Base-by-base conservation (phyloP, 805 yeast species). In the Starmerella bombicola region DNA sequence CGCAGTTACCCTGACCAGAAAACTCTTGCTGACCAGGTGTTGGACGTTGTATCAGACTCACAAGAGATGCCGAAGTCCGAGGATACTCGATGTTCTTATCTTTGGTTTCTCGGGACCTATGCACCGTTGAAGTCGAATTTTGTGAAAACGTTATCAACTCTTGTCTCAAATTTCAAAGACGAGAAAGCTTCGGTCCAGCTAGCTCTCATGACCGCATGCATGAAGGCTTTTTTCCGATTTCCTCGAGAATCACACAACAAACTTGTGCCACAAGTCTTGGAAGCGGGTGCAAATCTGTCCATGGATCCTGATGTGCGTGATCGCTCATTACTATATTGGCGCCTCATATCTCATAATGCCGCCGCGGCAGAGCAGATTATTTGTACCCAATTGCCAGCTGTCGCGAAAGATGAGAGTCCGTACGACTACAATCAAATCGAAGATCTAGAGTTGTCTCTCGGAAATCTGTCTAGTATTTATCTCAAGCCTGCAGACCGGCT, bases 241-340 rank as follows among this genome's bases (percentile, higher is more conserved):
- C 82, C 85, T 0, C 55, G 64, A 3, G 57, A 57, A 17, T 76
- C 78, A 2, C 80, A 79, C 50, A 54, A 62, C 2, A 18, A 5
- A n/a, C 53, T 78, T 10, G 73, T 84, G 2, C 62, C 82, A 28
- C 65, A 67, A 25, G 64, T 79, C 0, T 61, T 85, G 41, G 76
- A 75, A 52, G 59, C 65, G 56, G 80, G 85, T 6, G 80, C 93
- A 0, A 91, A 83, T 49, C 80, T 76, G 10, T 64, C 68, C 1
- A 76, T 77, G 46, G 78, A 83, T 51, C 95, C 95, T 0, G 97
- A 88, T 60, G 60, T 85, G 9, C 68, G 96, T 46, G 93, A 83
- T 49, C 63, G 95, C 30, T 95, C 88, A 0, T 78, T 67, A 54
- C 75, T 83, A 61, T 86, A 88, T 61, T 80, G 93, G 91, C 68